Conservation (phyloP, 805 yeast species). For the Wickerhamiella musiphila region DNA sequence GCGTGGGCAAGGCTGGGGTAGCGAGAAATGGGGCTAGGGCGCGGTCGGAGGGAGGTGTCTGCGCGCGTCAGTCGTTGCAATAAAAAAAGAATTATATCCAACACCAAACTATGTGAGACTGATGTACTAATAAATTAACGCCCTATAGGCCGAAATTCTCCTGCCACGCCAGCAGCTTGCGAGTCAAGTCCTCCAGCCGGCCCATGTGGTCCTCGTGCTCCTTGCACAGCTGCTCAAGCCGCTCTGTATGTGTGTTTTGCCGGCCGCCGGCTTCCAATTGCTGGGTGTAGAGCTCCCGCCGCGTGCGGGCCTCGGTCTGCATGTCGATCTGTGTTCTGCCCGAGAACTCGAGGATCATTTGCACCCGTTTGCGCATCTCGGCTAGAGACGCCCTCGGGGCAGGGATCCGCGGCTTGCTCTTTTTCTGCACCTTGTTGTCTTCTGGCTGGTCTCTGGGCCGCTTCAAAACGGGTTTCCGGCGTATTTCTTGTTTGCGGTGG, state of each 20-base stretch:
- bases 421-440: constrained; percentile 1
- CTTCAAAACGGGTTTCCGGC: background rate
- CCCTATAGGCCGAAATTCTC: constrained; percentile 27
- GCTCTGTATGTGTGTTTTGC: constrained; percentile 12
- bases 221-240: constrained; percentile 27
- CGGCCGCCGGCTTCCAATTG: constrained; percentile 16
- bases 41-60: background rate
- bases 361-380: constrained; percentile 77
- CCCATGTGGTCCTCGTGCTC: constrained; percentile 42
- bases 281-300: constrained; percentile 32
- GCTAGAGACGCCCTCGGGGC: constrained; percentile 53
- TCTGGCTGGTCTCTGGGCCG: too few species aligned
- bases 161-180: constrained; percentile 64
- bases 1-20: too few species aligned
- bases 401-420: constrained; percentile 50
- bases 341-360: constrained; percentile 80
- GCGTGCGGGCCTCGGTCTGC: constrained; percentile 53
- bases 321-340: constrained; percentile 75
- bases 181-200: constrained; percentile 57
- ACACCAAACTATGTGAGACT: too few species aligned
- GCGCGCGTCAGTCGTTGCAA: background rate
- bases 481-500: background rate
- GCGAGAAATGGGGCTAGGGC: background rate
- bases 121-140: background rate
- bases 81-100: background rate